Evolutionary conservation across 2,329 filamentous ascomycete genomes (phyloP), one percentile per base, ranked within the genome.

Genomic region (Chaetomiaceae sp.): DNA sequence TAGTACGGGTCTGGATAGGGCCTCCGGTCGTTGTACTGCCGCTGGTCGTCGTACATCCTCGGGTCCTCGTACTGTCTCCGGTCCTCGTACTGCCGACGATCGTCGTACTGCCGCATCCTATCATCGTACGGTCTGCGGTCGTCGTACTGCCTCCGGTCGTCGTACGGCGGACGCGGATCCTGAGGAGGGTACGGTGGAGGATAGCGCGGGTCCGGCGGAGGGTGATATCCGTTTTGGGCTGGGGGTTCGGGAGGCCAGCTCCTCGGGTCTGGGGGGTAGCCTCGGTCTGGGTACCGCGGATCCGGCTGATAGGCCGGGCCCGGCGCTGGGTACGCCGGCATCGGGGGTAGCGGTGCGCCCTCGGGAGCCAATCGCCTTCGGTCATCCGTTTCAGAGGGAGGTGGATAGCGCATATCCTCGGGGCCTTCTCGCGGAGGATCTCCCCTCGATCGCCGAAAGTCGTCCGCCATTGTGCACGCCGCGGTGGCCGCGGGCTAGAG

Each of bases 331-430:
- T 75, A 74, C 44, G 75, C 67, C 22, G 22, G 22, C 43, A 77
- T 76, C 15, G 74, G 70, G 1, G 74, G 74, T 27, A 75, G 62
- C 49, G 68, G 73, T 48, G 74, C 67, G 47, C 66, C 63, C 64
- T 57, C 48, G 58, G 57, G 50, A 57, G 43, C 45, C 55, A 60
- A 52, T 56, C 49, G 57, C 41, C 49, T 55, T 33, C 46, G 47
- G 52, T 73, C 69, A 45, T 67, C 68, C 48, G 68, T 67, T 46
- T 67, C 67, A 39, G 69, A 65, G 49, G 65, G 60, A 11, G 66
- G 63, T 42, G 68, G 66, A 55, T 72, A 68, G 47, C 68, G 67
- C 46, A 61, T 64, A 32, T 71, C 68, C 58, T 71, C 66, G 54
- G 60, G 55, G 47, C 58, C 61, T 47, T 65, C 61, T 52, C 61